Conservation (phyloP, 306 rosid species). For the Macrotyloma uniflorum region DNA sequence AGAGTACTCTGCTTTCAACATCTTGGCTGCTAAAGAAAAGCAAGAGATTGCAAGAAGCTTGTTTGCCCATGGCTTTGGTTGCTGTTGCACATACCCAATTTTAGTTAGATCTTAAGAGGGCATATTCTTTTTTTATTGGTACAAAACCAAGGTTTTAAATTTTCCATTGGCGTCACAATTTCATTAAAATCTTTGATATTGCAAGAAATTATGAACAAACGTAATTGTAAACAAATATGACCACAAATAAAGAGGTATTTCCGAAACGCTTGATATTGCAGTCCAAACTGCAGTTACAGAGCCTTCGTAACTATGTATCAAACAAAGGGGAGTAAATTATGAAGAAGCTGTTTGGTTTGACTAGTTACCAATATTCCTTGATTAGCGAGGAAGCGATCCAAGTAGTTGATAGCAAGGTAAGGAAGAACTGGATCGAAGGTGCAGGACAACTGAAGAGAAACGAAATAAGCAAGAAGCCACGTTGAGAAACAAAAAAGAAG, state of each 20-base stretch:
- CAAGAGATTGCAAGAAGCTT: conserved; percentile 81
- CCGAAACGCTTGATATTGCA: neutral
- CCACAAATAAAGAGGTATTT: neutral
- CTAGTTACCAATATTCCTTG: conserved; percentile 65
- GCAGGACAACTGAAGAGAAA: conserved; percentile 55
- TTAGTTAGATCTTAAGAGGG: conserved; percentile 44
- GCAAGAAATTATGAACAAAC: neutral
- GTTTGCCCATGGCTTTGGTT: conserved; percentile 82
- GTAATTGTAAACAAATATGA: neutral
- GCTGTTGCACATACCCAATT: conserved; percentile 47
- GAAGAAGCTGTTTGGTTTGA: neutral
- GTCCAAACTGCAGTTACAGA: neutral
- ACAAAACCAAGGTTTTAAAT: neutral
- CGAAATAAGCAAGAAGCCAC: neutral
- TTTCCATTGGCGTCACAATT: neutral
- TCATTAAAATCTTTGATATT: neutral
- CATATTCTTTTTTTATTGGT: conserved; percentile 19
- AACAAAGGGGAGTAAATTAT: neutral
- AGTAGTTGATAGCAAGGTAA: conserved; percentile 83
- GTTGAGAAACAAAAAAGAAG: neutral
- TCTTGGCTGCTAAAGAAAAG: conserved; percentile 83
- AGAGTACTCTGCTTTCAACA: conserved; percentile 68
- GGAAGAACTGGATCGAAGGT: conserved; percentile 63
- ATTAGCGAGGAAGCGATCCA: conserved; percentile 81
- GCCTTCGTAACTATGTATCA: neutral